Base-by-base conservation (phyloP, 192 early-diverging fungal species). In the Pecoramyces ruminantium region DNA sequence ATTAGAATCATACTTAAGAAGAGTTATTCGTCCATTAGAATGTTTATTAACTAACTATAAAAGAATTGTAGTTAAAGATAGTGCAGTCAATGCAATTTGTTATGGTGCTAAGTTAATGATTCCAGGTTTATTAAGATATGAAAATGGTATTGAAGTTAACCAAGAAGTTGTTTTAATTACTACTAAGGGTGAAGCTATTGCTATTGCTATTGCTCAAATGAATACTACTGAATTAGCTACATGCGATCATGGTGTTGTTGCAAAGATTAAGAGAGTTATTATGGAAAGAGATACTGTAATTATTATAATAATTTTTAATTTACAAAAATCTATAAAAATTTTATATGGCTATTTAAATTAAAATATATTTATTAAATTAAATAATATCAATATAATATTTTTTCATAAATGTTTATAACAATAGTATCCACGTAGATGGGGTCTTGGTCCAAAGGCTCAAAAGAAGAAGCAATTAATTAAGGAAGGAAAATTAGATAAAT, bases 101-200 rank as follows among this genome's bases (percentile, higher is more conserved):
- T 99, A 99, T 84, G 97, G 97, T 81, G 97, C 97, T 84, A 97
- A 98, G 90, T 86, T 98, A 78, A 98, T 99, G 97, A 90, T 99
- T 79, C 97, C 97, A 28, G 97, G 97, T 85, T 92, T 98, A 28
- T 88, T 99, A 79, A 93, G 96, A 30, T 99, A 95, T 83, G 96
- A 98, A 87, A 93, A 93, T 81, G 96, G 93, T 77, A 92, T 99
- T 84, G 97, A 99, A 85, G 84, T 98, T 84, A 90, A 96, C 86
- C 96, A 99, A 85, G 97, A 99, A 87, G 92, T 99, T 77, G 96
- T 99, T 29, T 87, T 99, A 82, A 99, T 99, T 94, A 95, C 97
- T 77, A 99, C 97, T 85, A 99, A 99, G 92, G 97, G 97, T 81
- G 97, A 99, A 85, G 97, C 97, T 39, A 97, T 99, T 83, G 97